Evolutionary conservation across 2,329 filamentous ascomycete species (phyloP).

Genomic region (Aspergillus pseudoviridinutans): DNA sequence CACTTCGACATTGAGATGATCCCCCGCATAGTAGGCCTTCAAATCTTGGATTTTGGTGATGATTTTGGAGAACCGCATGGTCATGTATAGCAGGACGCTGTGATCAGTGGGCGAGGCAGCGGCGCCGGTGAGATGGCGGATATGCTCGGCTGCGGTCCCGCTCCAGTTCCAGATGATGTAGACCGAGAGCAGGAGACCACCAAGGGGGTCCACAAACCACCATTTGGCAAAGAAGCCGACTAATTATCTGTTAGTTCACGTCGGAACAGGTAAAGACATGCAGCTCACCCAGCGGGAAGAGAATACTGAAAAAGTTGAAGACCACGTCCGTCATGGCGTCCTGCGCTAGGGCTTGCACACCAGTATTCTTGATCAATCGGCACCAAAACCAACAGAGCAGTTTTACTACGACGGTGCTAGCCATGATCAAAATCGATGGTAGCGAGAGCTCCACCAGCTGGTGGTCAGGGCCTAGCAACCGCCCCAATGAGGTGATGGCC

Average conservation of each 20-base stretch:
- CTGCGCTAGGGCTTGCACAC: slow-evolving; percentile 72
- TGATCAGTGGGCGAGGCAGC: slow-evolving; percentile 58
- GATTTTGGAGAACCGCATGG: slow-evolving; percentile 86
- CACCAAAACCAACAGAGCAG: slow-evolving; percentile 83
- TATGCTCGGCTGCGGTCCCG: slow-evolving; percentile 58
- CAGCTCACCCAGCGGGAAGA: slow-evolving; percentile 65
- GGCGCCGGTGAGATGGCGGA: slow-evolving; percentile 59
- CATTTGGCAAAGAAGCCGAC: slow-evolving; percentile 35
- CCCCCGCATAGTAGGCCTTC: slow-evolving; percentile 60
- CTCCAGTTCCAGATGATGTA: slow-evolving; percentile 61
- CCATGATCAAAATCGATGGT: slow-evolving; percentile 75
- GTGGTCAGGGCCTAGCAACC: slow-evolving; percentile 56
- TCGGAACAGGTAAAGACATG: neutral
- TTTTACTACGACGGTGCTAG: slow-evolving; percentile 76
- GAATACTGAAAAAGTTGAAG: slow-evolving; percentile 85
- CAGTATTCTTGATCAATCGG: slow-evolving; percentile 78
- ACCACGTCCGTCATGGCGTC: slow-evolving; percentile 74
- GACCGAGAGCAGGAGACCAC: slow-evolving; percentile 58
- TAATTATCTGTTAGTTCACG: slow-evolving; percentile 2
- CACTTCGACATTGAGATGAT: slow-evolving; percentile 60
- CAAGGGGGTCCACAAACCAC: slow-evolving; percentile 61
- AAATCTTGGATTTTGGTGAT: slow-evolving; percentile 65
- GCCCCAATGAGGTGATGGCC: slow-evolving; percentile 57
- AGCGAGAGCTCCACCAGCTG: slow-evolving; percentile 68
- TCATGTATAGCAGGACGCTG: slow-evolving; percentile 82